Percentiles rank a stretch among this genome's conserved stretches.
Conservation (phyloP, 768 basidiomycete species). For the Trametes cingulata region DNA sequence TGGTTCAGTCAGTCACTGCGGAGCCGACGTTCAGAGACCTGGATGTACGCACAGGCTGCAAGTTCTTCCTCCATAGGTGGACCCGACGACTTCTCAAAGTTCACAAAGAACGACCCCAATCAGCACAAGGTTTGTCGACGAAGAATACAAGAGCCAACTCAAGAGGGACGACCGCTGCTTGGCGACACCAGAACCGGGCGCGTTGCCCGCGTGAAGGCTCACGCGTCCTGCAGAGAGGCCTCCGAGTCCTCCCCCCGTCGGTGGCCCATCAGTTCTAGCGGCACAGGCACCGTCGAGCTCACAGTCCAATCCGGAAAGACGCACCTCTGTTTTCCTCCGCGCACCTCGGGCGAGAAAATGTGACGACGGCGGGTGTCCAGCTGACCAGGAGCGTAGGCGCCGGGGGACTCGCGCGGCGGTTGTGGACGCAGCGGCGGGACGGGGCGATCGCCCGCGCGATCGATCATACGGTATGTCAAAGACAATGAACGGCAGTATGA, state of each 20-base stretch:
- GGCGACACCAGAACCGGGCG: not conserved
- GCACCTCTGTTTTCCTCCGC: constrained; percentile 11
- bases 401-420: not conserved
- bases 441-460: not conserved
- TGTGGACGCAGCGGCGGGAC: not conserved
- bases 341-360: not conserved
- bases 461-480: not conserved
- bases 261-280: not conserved
- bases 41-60: no score
- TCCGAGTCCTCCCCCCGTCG: not conserved
- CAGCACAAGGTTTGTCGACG: not conserved
- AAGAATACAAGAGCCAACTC: no score
- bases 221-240: not conserved
- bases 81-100: no score
- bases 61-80: no score
- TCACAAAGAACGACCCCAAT: not conserved
- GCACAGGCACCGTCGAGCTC: constrained; percentile 3
- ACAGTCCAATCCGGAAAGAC: not conserved
- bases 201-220: not conserved
- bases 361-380: not conserved
- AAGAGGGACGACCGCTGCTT: not conserved
- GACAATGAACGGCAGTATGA: not conserved
- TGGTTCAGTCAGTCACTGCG: not conserved
- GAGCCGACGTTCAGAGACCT: no score
- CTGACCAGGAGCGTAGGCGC: constrained; percentile 1